These are phyloP conservation scores for Phytophthora cactorum DNA, from an alignment of 352 stramenopile genomes.

Conservation along the genomic window DNA sequence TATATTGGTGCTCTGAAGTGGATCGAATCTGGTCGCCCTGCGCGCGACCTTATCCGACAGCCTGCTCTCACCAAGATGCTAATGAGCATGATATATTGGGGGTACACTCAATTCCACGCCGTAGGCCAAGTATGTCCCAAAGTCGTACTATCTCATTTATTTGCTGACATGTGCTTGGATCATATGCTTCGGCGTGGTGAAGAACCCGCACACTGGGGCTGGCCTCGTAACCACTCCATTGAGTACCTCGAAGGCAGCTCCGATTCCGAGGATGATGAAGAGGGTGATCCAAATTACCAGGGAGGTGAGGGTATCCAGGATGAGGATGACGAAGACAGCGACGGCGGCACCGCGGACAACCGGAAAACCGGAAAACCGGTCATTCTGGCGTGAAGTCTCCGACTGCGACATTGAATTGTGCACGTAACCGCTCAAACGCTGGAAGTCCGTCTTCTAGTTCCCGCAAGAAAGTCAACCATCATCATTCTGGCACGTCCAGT, in stretches of 20 bases:
- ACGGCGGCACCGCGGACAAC: too few relatives aligned
- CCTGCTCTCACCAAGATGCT: background rate
- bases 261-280: background rate
- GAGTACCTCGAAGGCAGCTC: background rate
- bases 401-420: too few relatives aligned
- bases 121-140: background rate
- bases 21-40: background rate
- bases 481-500: too few relatives aligned
- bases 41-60: background rate
- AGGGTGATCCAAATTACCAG: background rate
- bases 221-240: background rate
- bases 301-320: too few relatives aligned
- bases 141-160: background rate
- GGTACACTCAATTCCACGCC: background rate
- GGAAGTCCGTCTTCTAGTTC: too few relatives aligned
- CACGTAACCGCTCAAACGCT: too few relatives aligned
- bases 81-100: background rate
- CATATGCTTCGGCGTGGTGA: background rate
- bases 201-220: background rate
- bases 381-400: too few relatives aligned
- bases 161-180: background rate
- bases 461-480: too few relatives aligned
- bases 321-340: too few relatives aligned
- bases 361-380: too few relatives aligned
- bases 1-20: too few relatives aligned